Evolutionary conservation across 2,329 filamentous ascomycete species (phyloP).

Genomic region (Claviceps spartinae): DNA sequence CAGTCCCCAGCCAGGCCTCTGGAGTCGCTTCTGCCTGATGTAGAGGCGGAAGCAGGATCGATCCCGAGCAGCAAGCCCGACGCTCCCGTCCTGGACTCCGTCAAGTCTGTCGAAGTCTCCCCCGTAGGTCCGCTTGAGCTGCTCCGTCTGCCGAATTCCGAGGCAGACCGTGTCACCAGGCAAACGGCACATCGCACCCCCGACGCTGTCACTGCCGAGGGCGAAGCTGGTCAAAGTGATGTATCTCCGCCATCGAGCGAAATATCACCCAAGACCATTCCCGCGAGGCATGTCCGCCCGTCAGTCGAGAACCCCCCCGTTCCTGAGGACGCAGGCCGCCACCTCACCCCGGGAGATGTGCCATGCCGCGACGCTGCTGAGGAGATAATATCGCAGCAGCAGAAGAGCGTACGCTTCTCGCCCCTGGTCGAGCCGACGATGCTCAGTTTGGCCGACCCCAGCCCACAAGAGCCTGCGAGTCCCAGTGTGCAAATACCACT

Average conservation of each 20-base stretch:
- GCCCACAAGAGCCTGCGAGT: constrained; percentile 23
- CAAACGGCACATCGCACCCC: background rate
- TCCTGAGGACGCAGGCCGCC: background rate
- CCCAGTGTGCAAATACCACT: constrained; percentile 2
- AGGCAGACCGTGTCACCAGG: background rate
- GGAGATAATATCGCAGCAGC: constrained; percentile 22
- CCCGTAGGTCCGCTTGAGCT: background rate
- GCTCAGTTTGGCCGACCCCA: constrained; percentile 39
- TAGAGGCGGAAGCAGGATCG: background rate
- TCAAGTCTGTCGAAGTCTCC: background rate
- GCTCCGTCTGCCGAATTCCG: background rate
- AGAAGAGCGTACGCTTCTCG: constrained; percentile 59
- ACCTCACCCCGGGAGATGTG: background rate
- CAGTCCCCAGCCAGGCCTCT: background rate
- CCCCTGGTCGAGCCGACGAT: constrained; percentile 52
- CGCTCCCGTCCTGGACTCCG: background rate
- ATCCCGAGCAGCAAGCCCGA: background rate
- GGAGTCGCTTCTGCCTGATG: background rate
- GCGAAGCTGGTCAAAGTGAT: background rate
- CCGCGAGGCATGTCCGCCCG: background rate
- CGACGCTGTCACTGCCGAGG: background rate
- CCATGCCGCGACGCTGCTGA: constrained; percentile 12
- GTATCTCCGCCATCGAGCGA: background rate
- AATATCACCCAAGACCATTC: background rate
- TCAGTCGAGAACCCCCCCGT: background rate